Base-by-base conservation (phyloP, 208 protist species). In the Cochliopodium minus region DNA sequence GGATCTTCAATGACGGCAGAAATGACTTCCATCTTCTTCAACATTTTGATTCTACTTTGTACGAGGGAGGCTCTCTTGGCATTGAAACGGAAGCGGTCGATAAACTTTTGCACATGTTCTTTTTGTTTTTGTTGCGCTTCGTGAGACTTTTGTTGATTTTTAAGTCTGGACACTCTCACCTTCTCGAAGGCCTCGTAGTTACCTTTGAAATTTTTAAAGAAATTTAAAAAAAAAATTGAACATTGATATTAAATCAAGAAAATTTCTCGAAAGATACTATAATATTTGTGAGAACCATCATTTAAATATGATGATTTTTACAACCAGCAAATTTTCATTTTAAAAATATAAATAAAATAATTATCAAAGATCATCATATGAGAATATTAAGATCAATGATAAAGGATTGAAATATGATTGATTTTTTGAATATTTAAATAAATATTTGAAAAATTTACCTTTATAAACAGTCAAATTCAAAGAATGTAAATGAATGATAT, bases 121-220 rank as follows among this genome's bases (percentile, higher is more conserved):
- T 79, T 76, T 63, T 86, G 68, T 56, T 85, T 82, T 61, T 88
- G 76, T 61, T 91, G 85, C 26, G 85, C 69, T 39, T 87, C 83
- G 63, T 74, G 69, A 59, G 81, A 73, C 62, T 83, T 85, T 60
- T 76, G 65, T 68, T 89, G 82, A 64, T 86, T 77, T 43, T 79
- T 77, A 59, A 83, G 58, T 62, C 83, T 70, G 60, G 89, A 81
- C 28, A 79, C 66, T n/a, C 81, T 71, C 6, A 81, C 86, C 23
- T 81, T 66, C 68, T 89, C 83, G 65, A 87, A 89, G 68, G 81
- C 74, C 63, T 91, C 76, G 69, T 92, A 94, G 74, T 92, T 87
- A 50, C 88, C 88, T 11, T 73, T 86, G 59, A 71, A 59, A 10
- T 54, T 40, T 7, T 40, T 9, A n/a, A 67, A 22, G 9, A 25